These are phyloP conservation scores for Hymenoscyphus salicellus DNA, from an alignment of 2,329 filamentous ascomycete genomes.

Conservation along the genomic window DNA sequence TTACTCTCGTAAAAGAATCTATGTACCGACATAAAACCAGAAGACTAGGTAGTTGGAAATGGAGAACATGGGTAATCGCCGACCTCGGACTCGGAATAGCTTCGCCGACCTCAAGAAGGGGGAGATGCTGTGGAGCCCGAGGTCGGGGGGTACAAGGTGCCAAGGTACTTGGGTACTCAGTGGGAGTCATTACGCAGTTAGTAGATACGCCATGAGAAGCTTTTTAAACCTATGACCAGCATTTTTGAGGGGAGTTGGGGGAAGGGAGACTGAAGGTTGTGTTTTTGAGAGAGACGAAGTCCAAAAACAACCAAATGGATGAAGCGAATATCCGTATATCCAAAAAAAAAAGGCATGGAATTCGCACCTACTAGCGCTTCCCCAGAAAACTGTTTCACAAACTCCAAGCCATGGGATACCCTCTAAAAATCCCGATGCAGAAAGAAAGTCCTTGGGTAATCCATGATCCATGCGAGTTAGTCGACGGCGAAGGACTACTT, in stretches of 20 bases:
- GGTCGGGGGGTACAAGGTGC: not conserved
- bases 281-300: too few relatives aligned
- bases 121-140: not conserved
- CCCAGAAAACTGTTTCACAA: too few relatives aligned
- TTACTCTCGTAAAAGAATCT: not conserved
- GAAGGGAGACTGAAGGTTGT: too few relatives aligned
- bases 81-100: not conserved
- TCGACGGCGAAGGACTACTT: not conserved
- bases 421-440: too few relatives aligned
- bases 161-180: not conserved
- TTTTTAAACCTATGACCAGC: too few relatives aligned
- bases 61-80: not conserved
- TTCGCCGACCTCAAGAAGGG: not conserved
- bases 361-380: too few relatives aligned
- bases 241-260: too few relatives aligned
- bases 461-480: not conserved
- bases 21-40: not conserved
- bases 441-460: not conserved
- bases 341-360: too few relatives aligned
- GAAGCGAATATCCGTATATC: too few relatives aligned
- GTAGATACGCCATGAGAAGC: too few relatives aligned
- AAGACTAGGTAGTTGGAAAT: not conserved
- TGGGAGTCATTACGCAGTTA: not conserved
- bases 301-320: too few relatives aligned
- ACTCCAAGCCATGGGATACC: too few relatives aligned